phyloP scores from a whole-genome alignment of 2,329 filamentous ascomycete species.

The Beauveria bassiana region DNA sequence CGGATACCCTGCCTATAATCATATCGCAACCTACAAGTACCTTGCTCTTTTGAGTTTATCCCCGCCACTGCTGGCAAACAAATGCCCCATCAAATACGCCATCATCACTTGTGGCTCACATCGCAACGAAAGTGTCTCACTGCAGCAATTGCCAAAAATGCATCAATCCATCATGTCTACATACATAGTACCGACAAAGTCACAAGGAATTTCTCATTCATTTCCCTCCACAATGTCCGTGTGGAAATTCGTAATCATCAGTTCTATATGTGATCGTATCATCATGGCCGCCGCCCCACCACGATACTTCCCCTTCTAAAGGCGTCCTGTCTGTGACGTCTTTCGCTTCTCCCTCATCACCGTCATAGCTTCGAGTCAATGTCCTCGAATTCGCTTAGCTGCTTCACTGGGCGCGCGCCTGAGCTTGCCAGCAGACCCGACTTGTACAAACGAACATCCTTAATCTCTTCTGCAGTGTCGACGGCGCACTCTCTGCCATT shows the following conservation, averaged over 20 bases:
- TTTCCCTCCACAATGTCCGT: background rate
- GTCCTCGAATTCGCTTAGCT: constrained; percentile 81
- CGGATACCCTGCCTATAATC: too few relatives aligned
- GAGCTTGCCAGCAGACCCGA: constrained; percentile 62
- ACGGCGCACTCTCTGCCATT: constrained; percentile 39
- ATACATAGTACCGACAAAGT: background rate
- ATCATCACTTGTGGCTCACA: background rate
- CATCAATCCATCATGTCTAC: background rate
- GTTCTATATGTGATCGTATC: constrained; percentile 1
- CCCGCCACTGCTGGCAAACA: background rate
- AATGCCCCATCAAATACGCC: background rate
- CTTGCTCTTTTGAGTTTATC: too few relatives aligned
- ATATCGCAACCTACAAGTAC: too few relatives aligned
- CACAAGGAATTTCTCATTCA: background rate
- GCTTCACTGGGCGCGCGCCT: constrained; percentile 64
- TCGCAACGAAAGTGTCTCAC: background rate
- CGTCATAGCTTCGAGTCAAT: constrained; percentile 67
- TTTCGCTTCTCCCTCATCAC: background rate
- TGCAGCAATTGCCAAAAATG: background rate
- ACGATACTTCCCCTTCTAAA: background rate
- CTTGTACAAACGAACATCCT: constrained; percentile 75
- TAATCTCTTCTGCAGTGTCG: constrained; percentile 50
- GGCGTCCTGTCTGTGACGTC: background rate
- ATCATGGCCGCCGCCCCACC: background rate
- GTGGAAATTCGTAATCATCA: constrained; percentile 6